phyloP scores from a whole-genome alignment of 1,139 yeast species.

The Candida glucosophila region DNA sequence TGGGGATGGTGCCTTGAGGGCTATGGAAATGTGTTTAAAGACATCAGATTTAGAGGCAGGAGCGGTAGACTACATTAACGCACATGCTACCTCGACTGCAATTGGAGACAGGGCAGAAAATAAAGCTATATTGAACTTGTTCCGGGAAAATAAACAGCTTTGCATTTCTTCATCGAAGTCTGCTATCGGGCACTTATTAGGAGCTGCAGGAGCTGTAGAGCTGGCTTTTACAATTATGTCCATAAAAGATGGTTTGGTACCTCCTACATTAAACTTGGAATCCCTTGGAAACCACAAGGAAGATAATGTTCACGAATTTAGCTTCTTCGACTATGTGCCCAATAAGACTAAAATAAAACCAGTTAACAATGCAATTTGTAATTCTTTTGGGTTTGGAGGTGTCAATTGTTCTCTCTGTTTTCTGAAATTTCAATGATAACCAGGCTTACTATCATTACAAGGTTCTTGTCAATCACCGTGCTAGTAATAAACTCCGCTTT shows the following conservation, averaged over 20 bases:
- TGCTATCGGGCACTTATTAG: slow-evolving; percentile 85
- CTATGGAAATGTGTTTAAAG: slow-evolving; percentile 71
- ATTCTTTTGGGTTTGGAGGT: slow-evolving; percentile 98
- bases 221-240: slow-evolving; percentile 73
- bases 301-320: slow-evolving; percentile 31
- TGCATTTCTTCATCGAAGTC: slow-evolving; percentile 82
- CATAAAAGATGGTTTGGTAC: slow-evolving; percentile 46
- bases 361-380: slow-evolving; percentile 60
- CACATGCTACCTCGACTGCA: slow-evolving; percentile 92
- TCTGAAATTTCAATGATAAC: slow-evolving; percentile 7
- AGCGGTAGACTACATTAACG: slow-evolving; percentile 72
- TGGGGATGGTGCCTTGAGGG: slow-evolving; percentile 78
- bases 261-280: slow-evolving; percentile 74
- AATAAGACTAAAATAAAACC: slow-evolving; percentile 29
- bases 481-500: no score
- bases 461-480: no score
- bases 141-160: slow-evolving; percentile 22
- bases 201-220: slow-evolving; percentile 96
- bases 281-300: slow-evolving; percentile 40
- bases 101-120: slow-evolving; percentile 90
- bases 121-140: slow-evolving; percentile 55
- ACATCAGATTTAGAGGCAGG: slow-evolving; percentile 34
- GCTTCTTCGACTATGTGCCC: slow-evolving; percentile 53
- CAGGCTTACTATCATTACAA: neutral
- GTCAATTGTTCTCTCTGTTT: slow-evolving; percentile 63